Conservation (phyloP, 768 basidiomycete species). For the Naganishia vishniacii region DNA sequence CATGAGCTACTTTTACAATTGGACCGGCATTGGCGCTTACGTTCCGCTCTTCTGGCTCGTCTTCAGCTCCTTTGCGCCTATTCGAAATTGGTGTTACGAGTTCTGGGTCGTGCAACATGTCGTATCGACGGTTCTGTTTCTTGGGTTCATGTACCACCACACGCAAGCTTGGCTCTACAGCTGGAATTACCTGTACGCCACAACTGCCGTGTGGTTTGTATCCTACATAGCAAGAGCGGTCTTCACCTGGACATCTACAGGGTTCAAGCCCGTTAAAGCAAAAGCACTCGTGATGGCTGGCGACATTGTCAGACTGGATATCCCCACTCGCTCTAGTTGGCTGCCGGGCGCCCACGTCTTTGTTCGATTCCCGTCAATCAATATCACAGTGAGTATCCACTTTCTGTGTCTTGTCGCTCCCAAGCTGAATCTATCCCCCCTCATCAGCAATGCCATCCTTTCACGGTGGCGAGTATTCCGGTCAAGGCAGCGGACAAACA, state of each 20-base stretch:
- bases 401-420: not conserved
- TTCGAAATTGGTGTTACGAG: constrained; percentile 20
- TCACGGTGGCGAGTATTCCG: constrained; percentile 14
- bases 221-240: not conserved
- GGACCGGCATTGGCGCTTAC: constrained; percentile 20
- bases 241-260: constrained; percentile 12
- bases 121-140: constrained; percentile 31
- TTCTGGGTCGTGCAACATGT: constrained; percentile 23
- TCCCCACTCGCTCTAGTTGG: constrained; percentile 13
- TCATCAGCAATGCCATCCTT: constrained; percentile 13
- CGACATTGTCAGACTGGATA: constrained; percentile 13
- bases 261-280: constrained; percentile 9
- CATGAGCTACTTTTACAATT: constrained; percentile 23
- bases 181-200: constrained; percentile 39
- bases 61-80: constrained; percentile 20
- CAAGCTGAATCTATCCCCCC: not conserved
- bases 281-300: not conserved
- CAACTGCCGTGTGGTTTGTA: constrained; percentile 21
- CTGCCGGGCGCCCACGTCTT: constrained; percentile 17
- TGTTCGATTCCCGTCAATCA: constrained; percentile 21
- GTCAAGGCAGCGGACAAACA: not conserved
- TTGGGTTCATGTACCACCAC: constrained; percentile 41
- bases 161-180: constrained; percentile 31
- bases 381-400: constrained; percentile 3
- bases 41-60: constrained; percentile 18